Evolutionary conservation across 257 asterid genomes (phyloP).

Genomic region (Coffea eugenioides): DNA sequence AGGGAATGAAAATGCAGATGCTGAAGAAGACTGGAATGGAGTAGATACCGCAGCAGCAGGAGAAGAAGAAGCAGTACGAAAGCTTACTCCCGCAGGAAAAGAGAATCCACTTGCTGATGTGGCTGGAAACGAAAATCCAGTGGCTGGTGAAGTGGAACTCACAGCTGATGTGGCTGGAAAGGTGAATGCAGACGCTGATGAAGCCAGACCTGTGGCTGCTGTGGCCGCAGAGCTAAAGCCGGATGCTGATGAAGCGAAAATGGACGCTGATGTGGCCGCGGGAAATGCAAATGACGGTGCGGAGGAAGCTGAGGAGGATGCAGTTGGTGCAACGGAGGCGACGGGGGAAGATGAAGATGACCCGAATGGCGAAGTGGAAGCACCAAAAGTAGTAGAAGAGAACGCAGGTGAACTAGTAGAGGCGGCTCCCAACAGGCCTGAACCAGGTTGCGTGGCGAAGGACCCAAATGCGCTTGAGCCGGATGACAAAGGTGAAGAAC

Average conservation of each 20-base stretch:
- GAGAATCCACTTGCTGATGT: conserved; percentile 18
- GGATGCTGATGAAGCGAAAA: conserved; percentile 32
- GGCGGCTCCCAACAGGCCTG: conserved; percentile 18
- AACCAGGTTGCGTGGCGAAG: conserved; percentile 2
- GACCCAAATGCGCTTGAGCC: conserved; percentile 14
- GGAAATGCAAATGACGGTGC: conserved; percentile 31
- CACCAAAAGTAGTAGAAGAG: conserved; percentile 9
- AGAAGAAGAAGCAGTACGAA: conserved; percentile 18
- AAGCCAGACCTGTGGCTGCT: conserved; percentile 32
- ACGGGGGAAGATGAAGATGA: conserved; percentile 17
- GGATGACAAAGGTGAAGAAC: background rate
- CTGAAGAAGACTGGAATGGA: conserved; percentile 16
- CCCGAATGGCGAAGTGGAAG: conserved; percentile 39
- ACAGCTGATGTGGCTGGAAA: conserved; percentile 24
- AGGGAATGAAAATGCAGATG: conserved; percentile 28
- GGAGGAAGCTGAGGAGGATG: conserved; percentile 27
- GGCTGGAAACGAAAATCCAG: conserved; percentile 25
- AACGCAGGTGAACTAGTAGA: conserved; percentile 5
- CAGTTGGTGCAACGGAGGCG: conserved; percentile 14
- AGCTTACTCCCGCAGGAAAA: background rate
- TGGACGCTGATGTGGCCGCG: conserved; percentile 27
- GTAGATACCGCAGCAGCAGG: conserved; percentile 15
- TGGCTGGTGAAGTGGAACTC: conserved; percentile 36
- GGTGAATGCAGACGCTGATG: conserved; percentile 37
- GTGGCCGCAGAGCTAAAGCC: conserved; percentile 34